Percentiles rank a stretch among this genome's conserved stretches.
Evolutionary conservation across 1,139 yeast species (phyloP).

Genomic region (Debaryomycetaceae sp.): DNA sequence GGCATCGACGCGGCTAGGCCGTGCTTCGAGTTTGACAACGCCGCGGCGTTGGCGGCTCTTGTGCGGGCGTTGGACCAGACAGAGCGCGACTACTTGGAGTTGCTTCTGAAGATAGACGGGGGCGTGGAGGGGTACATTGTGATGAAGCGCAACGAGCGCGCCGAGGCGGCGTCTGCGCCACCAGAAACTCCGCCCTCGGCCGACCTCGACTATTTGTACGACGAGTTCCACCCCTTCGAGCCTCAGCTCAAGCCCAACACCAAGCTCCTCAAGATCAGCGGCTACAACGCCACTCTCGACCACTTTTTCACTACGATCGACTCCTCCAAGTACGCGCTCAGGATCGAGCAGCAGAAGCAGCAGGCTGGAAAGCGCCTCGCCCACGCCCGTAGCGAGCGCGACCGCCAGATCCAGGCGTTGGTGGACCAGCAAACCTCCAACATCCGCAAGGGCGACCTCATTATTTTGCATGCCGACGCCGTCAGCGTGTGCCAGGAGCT

Average conservation of each 20-base stretch:
- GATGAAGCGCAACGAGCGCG: conserved; percentile 46
- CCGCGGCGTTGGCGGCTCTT: conserved; percentile 20
- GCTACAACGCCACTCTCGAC: conserved; percentile 81
- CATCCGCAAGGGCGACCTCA: conserved; percentile 65
- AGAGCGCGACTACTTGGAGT: conserved; percentile 30
- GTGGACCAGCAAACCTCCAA: conserved; percentile 62
- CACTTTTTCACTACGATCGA: conserved; percentile 80
- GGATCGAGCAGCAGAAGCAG: conserved; percentile 71
- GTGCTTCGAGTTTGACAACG: conserved; percentile 32
- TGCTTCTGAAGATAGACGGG: conserved; percentile 17
- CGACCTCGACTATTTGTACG: conserved; percentile 53
- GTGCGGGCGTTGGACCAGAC: conserved; percentile 47
- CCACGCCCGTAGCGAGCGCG: conserved; percentile 71
- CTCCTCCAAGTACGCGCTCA: conserved; percentile 68
- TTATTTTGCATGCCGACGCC: conserved; percentile 63
- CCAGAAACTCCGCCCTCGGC: conserved; percentile 28
- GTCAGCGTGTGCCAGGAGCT: conserved; percentile 72
- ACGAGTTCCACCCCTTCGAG: conserved; percentile 81
- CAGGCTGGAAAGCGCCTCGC: conserved; percentile 71
- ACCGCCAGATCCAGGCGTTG: conserved; percentile 64
- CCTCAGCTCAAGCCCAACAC: conserved; percentile 43
- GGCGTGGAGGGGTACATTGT: conserved; percentile 60
- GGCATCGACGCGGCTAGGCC: conserved; percentile 44
- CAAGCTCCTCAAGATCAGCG: conserved; percentile 38
- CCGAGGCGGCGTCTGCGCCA: conserved; percentile 20